Base-by-base conservation (phyloP, 345 rosid species). In the Populus nigra region DNA sequence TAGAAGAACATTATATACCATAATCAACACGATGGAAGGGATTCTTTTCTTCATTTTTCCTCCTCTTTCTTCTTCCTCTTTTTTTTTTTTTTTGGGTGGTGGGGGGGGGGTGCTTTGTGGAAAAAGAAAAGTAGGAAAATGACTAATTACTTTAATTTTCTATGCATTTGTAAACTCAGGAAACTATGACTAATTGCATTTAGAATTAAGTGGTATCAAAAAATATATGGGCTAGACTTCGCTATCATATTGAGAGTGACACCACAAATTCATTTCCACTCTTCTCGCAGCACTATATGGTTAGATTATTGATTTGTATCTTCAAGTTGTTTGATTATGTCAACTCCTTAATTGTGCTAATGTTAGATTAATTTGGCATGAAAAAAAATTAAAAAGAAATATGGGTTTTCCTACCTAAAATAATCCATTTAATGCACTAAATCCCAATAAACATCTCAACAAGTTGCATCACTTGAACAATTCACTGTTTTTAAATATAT, bases 231-330 rank as follows among this genome's bases (percentile, higher is more conserved):
- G 11, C 35, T 10, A 69, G 35, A 69, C 25, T 41, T 22, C 6
- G 8, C 66, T 65, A 31, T 76, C 25, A 35, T 4, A 11, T 33
- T 45, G 80, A 71, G 9, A 20, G 75, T 69, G 75, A 77, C 79
- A 15, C 75, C n/a, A 29, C 49, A 74, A 59, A 77, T 20, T 31
- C 27, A 20, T 68, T 8, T 16, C 78, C 78, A 76, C 78, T 76
- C 73, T 49, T 76, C 78, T 68, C 78, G 78, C 78, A 76, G 73
- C 49, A 68, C 50, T 5, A 23, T 53, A 22, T 35, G 78, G 73
- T 33, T 39, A 5, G 29, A 69, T 36, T 29, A 38, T 41, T n/a
- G 2, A 65, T 3, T 20, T 36, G 5, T 65, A 12, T 65, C 10
- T 13, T 9, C 8, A 22, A 13, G 29, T 7, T 39, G 25, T 41